Base-by-base conservation (phyloP, 306 rosid genomes). In the Trifolium pratense region DNA sequence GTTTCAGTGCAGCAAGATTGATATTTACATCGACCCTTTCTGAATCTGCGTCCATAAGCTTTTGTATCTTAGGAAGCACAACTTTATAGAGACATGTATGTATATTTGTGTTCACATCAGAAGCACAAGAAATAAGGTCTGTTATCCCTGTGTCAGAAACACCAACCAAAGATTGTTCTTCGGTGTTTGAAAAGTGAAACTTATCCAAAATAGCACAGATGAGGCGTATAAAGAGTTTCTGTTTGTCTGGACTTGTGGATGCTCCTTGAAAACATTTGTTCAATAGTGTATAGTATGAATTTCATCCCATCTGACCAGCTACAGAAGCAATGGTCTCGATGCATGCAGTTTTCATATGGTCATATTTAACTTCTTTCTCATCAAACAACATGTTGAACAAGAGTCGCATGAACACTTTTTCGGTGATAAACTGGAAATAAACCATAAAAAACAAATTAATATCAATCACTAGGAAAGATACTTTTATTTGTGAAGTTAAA, bases 241-340 rank as follows among this genome's bases (percentile, higher is more conserved):
- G 90, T 85, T 89, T 91, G 70, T 87, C 85, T 17, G 90, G 84
- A 81, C 83, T 70, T 48, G 58, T 77, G 69, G 75, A 81, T 32
- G 76, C 79, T 81, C 87, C 95, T 64, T 75, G 87, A 53, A 94
- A 86, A 86, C 98, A 88, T 83, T 87, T 91, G 74, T 45, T 79
- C 80, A 94, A 72, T 77, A 94, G 86, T 48, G 84, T 71, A 80
- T 86, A 88, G 79, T 91, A 91, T 73, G 91, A 91, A 74, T 88
- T 87, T 96, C 97, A 94, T 66, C 86, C 93, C 90, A 87, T 84
- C 81, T 85, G 82, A 21, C 92, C 82, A 61, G 97, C 86, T 77
- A 91, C 82, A 73, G 96, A 89, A 79, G 92, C 91, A 75, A 94
- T 79, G 46, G 96, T 91, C 81, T 91, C 95, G 40, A 94, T 83